phyloP scores from a whole-genome alignment of 495 filamentous ascomycete genomes.

The Annulohypoxylon bovei region DNA sequence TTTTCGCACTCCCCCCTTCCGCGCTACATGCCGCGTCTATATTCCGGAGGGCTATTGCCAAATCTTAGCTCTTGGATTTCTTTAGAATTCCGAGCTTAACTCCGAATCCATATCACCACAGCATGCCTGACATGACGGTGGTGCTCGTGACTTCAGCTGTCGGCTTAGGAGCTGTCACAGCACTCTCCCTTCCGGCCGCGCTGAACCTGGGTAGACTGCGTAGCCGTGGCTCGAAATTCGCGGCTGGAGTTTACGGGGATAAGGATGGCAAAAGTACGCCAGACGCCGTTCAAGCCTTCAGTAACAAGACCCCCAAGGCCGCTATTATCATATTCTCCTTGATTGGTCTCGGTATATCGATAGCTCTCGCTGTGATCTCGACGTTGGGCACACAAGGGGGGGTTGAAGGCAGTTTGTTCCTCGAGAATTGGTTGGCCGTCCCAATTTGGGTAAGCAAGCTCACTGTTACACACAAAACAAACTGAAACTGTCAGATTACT shows the following conservation, averaged over 20 bases:
- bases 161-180: constrained; percentile 49
- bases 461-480: constrained; percentile 29
- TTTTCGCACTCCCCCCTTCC: constrained; percentile 4
- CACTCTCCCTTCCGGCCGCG: constrained; percentile 52
- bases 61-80: constrained; percentile 17
- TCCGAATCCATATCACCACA: constrained; percentile 36
- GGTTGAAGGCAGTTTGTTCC: constrained; percentile 34
- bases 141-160: constrained; percentile 46
- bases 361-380: constrained; percentile 55
- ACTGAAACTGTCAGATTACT: constrained; percentile 10
- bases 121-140: constrained; percentile 44
- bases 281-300: constrained; percentile 64
- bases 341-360: constrained; percentile 57
- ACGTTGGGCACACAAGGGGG: constrained; percentile 38
- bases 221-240: constrained; percentile 43
- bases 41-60: constrained; percentile 1
- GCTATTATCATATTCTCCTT: constrained; percentile 55
- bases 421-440: constrained; percentile 55
- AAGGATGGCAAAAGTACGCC: constrained; percentile 69
- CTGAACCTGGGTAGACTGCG: constrained; percentile 44
- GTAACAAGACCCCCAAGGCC: constrained; percentile 59
- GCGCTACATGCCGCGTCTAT: constrained; percentile 13
- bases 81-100: constrained; percentile 29
- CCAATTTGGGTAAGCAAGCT: constrained; percentile 62
- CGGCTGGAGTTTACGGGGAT: constrained; percentile 64